phyloP scores from a whole-genome alignment of 805 yeast genomes.

The Yamadazyma insecticola region DNA sequence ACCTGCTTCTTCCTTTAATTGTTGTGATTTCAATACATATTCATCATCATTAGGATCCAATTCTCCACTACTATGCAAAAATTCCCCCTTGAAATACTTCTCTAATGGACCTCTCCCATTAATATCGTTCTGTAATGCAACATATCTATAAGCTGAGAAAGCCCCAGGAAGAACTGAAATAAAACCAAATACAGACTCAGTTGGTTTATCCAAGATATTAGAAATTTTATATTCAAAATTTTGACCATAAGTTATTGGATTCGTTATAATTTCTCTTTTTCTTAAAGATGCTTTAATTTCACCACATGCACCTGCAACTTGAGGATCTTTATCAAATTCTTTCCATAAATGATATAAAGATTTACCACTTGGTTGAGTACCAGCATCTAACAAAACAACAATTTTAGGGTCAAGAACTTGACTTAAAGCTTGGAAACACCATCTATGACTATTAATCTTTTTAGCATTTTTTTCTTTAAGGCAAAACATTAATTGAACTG shows the following conservation, averaged over 20 bases:
- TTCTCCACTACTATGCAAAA: constrained; percentile 52
- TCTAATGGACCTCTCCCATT: constrained; percentile 56
- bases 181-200: constrained; percentile 61
- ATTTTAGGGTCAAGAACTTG: constrained; percentile 54
- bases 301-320: constrained; percentile 71
- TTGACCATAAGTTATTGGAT: constrained; percentile 62
- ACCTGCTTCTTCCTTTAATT: constrained; percentile 41
- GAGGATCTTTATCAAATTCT: constrained; percentile 53
- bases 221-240: constrained; percentile 66
- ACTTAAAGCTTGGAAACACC: constrained; percentile 66
- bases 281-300: constrained; percentile 59
- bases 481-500: constrained; percentile 59
- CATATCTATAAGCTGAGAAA: constrained; percentile 58
- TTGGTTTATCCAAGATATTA: constrained; percentile 62
- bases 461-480: constrained; percentile 60
- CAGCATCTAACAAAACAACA: constrained; percentile 57
- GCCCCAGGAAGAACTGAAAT: constrained; percentile 68
- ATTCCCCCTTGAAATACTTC: constrained; percentile 65
- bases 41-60: constrained; percentile 56
- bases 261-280: constrained; percentile 43
- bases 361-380: constrained; percentile 57
- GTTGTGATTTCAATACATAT: constrained; percentile 30
- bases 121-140: constrained; percentile 53
- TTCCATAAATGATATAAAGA: constrained; percentile 59
- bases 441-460: constrained; percentile 63